Evolutionary conservation across 2,329 filamentous ascomycete species (phyloP).

Genomic region (Fusarium bulbicola): DNA sequence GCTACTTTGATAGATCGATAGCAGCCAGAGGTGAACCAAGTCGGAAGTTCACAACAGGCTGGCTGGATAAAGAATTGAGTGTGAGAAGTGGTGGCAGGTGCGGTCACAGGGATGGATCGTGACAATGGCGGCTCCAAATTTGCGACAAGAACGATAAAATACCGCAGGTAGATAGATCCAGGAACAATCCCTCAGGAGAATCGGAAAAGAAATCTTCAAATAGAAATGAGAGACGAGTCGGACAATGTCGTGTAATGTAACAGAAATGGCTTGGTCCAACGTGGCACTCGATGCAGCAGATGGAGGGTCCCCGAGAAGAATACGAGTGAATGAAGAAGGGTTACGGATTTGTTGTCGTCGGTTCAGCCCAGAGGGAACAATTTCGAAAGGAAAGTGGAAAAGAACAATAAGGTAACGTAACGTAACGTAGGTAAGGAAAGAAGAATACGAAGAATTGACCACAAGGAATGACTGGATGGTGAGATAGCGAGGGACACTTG

Average conservation of each 20-base stretch:
- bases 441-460: constrained; percentile 16
- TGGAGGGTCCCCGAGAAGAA: constrained; percentile 33
- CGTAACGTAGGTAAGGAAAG: constrained; percentile 2
- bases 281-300: constrained; percentile 35
- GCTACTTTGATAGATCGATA: constrained; percentile 3
- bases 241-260: constrained; percentile 21
- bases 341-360: constrained; percentile 7
- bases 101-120: neutral
- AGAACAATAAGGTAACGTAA: neutral
- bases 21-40: neutral
- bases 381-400: neutral
- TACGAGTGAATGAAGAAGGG: constrained; percentile 26
- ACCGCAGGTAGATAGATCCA: constrained; percentile 8
- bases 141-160: constrained; percentile 13
- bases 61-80: neutral
- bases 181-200: neutral
- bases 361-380: neutral
- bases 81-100: neutral
- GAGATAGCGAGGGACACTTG: constrained; percentile 24
- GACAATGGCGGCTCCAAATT: neutral
- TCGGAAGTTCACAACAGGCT: neutral
- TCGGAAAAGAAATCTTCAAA: constrained; percentile 22
- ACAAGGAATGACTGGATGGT: constrained; percentile 23
- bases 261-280: constrained; percentile 28
- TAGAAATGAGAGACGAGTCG: constrained; percentile 18